These are phyloP conservation scores for Neostapfia colusana DNA, from an alignment of 176 grass and related monocot genomes.

Conservation along the genomic window DNA sequence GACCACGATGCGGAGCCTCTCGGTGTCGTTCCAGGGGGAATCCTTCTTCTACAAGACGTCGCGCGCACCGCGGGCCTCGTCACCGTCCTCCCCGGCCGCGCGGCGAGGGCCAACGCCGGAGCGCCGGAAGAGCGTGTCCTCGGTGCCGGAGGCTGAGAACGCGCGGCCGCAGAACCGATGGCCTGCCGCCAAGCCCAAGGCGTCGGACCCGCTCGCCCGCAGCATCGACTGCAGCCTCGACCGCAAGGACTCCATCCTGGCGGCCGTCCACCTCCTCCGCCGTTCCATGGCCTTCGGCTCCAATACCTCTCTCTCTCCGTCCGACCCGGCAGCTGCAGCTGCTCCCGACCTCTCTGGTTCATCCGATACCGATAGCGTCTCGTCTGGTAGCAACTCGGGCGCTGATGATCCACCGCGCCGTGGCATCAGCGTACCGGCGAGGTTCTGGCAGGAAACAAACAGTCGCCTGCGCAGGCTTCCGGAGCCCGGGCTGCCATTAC, in stretches of 20 bases:
- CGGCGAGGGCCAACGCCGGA: slow-evolving; percentile 73
- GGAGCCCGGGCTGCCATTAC: slow-evolving; percentile 47
- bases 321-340: slow-evolving; percentile 44
- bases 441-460: slow-evolving; percentile 92
- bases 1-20: slow-evolving; percentile 86
- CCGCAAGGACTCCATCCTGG: slow-evolving; percentile 81
- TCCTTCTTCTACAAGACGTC: slow-evolving; percentile 92
- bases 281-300: slow-evolving; percentile 82
- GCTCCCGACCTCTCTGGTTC: slow-evolving; percentile 71
- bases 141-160: slow-evolving; percentile 66
- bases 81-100: slow-evolving; percentile 37
- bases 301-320: slow-evolving; percentile 42
- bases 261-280: slow-evolving; percentile 69
- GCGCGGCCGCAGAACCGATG: slow-evolving; percentile 57
- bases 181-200: slow-evolving; percentile 63
- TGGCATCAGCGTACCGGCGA: slow-evolving; percentile 82
- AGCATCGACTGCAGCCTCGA: slow-evolving; percentile 87
- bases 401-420: slow-evolving; percentile 57
- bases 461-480: slow-evolving; percentile 76
- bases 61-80: slow-evolving; percentile 54
- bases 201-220: slow-evolving; percentile 70
- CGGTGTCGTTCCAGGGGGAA: slow-evolving; percentile 94
- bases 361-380: slow-evolving; percentile 88
- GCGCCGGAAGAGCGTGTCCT: slow-evolving; percentile 55
- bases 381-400: slow-evolving; percentile 90